phyloP scores from a whole-genome alignment of 2,329 filamentous ascomycete species.

The Penicillium sp. region DNA sequence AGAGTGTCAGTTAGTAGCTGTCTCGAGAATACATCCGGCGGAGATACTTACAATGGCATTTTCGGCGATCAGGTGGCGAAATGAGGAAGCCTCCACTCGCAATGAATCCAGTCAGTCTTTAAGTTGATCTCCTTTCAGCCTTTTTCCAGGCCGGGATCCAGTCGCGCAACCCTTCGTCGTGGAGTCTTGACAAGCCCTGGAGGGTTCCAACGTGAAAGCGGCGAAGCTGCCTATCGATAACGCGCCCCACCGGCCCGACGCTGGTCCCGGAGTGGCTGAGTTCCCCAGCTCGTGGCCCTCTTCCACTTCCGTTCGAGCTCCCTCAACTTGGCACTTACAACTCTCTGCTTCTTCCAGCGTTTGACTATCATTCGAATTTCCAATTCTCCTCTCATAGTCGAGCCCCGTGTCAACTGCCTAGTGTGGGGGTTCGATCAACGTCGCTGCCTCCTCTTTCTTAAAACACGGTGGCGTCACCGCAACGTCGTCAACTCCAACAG shows the following conservation, averaged over 20 bases:
- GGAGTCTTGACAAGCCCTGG: too few relatives aligned
- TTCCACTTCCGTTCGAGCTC: neutral
- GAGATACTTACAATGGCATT: conserved; percentile 22
- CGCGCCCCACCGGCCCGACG: conserved; percentile 26
- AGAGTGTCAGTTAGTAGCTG: conserved; percentile 6
- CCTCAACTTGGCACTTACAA: conserved; percentile 8
- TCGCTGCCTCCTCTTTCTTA: conserved; percentile 17
- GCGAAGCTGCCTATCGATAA: conserved; percentile 27
- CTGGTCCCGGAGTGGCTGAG: conserved; percentile 22
- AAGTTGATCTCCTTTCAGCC: too few relatives aligned
- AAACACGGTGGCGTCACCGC: conserved; percentile 22
- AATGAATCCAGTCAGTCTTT: too few relatives aligned
- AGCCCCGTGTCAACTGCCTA: neutral
- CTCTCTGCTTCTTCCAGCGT: neutral
- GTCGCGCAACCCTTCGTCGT: too few relatives aligned
- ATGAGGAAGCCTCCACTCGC: too few relatives aligned
- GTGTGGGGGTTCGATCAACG: neutral
- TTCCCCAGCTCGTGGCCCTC: conserved; percentile 11
- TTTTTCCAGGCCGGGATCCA: too few relatives aligned
- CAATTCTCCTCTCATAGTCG: neutral
- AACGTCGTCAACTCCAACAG: neutral
- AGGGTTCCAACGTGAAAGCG: too few relatives aligned
- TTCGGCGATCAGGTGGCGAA: neutral
- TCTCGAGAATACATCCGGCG: neutral
- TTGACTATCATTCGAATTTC: neutral